phyloP scores from a whole-genome alignment of 177 flowering plant genomes.

The Vitis hybrid region DNA sequence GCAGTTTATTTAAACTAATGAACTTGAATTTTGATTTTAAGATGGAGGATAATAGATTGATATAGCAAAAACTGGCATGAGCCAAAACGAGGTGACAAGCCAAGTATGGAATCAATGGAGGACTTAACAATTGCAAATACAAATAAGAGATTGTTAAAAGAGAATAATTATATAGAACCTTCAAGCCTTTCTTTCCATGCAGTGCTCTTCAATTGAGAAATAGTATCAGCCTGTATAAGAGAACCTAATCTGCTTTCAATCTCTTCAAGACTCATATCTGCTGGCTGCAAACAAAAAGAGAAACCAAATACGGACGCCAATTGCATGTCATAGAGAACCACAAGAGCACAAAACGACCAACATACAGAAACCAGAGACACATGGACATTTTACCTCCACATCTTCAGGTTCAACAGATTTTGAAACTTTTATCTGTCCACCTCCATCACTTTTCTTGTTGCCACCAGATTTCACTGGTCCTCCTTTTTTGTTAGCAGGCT shows the following conservation, averaged over 20 bases:
- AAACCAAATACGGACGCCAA: neutral
- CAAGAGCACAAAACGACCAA: neutral
- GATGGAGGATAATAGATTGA: neutral
- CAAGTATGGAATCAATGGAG: neutral
- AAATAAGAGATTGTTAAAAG: neutral
- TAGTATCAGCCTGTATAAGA: constrained; percentile 63
- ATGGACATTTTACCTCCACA: constrained; percentile 58
- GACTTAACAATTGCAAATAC: neutral
- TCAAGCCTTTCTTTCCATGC: constrained; percentile 98
- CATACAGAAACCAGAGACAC: neutral
- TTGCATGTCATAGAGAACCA: neutral
- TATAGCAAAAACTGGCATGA: neutral
- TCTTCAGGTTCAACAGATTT: constrained; percentile 73
- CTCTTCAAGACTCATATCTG: constrained; percentile 96
- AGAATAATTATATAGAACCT: constrained; percentile 45
- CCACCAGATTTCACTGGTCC: constrained; percentile 49
- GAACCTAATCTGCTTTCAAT: constrained; percentile 87
- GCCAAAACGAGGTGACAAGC: neutral
- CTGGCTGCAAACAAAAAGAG: constrained; percentile 58
- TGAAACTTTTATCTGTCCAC: constrained; percentile 45
- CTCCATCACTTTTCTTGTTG: constrained; percentile 68
- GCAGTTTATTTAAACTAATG: neutral
- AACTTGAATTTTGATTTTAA: neutral
- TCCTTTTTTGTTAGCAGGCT: constrained; percentile 65
- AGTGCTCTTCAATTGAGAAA: constrained; percentile 81